phyloP scores from a whole-genome alignment of 2,329 filamentous ascomycete species.

The Pyricularia sp. region DNA sequence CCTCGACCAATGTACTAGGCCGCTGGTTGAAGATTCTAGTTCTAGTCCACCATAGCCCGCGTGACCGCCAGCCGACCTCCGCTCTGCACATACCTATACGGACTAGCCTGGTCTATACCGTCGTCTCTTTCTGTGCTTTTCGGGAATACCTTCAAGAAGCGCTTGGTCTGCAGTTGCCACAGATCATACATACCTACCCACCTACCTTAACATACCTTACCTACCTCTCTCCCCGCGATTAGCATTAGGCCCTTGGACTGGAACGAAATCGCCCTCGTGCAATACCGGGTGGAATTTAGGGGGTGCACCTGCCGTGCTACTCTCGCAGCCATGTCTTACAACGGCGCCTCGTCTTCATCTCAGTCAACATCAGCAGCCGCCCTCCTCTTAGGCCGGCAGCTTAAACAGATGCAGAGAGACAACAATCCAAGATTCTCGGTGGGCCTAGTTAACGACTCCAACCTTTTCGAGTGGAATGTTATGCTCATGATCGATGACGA shows the following conservation, averaged over 20 bases:
- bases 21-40: background rate
- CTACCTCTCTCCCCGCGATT: background rate
- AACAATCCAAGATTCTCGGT: slow-evolving; percentile 93
- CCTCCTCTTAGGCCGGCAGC: slow-evolving; percentile 69
- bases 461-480: slow-evolving; percentile 96
- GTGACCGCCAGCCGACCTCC: background rate
- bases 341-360: slow-evolving; percentile 4
- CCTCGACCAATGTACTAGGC: background rate
- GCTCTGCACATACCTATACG: background rate
- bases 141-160: background rate
- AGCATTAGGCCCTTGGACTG: background rate
- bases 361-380: slow-evolving; percentile 42
- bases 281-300: background rate
- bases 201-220: background rate
- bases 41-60: background rate
- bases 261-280: background rate
- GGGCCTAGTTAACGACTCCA: slow-evolving; percentile 73
- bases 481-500: slow-evolving; percentile 98
- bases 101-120: background rate
- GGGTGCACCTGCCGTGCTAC: background rate
- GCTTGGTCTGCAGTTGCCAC: background rate
- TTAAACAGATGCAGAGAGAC: slow-evolving; percentile 88
- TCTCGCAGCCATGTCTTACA: slow-evolving; percentile 6
- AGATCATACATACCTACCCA: background rate
- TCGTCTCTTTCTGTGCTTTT: background rate